Percentiles rank a stretch among this genome's conserved stretches.
phyloP scores from a whole-genome alignment of 768 basidiomycete genomes.

The Podaxis carcinomalis region DNA sequence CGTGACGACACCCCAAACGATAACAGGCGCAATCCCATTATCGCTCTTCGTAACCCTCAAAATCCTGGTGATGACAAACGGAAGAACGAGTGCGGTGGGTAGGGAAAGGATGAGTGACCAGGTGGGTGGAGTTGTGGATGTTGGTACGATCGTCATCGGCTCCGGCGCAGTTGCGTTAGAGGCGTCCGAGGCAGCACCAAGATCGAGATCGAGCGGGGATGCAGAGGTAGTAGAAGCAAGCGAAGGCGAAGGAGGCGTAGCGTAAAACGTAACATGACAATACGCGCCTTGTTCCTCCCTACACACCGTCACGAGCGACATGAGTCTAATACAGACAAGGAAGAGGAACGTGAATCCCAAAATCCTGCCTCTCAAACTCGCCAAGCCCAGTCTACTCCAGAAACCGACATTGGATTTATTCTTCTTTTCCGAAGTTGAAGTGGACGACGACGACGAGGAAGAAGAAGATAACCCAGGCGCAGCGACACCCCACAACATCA shows the following conservation, averaged over 20 bases:
- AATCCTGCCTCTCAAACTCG: constrained; percentile 71
- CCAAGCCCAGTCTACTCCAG: constrained; percentile 31
- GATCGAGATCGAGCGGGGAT: constrained; percentile 21
- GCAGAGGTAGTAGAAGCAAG: background rate
- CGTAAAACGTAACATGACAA: constrained; percentile 88
- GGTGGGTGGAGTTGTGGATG: constrained; percentile 40
- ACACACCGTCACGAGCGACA: constrained; percentile 81
- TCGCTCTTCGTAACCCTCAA: constrained; percentile 70
- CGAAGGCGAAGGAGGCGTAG: constrained; percentile 50
- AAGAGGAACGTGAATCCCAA: constrained; percentile 61
- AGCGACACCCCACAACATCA: constrained; percentile 71
- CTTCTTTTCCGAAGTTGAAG: background rate
- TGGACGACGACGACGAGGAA: background rate
- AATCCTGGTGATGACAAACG: constrained; percentile 50
- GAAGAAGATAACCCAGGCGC: constrained; percentile 10
- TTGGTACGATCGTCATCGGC: background rate
- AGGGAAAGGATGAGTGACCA: constrained; percentile 55
- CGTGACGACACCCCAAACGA: constrained; percentile 56
- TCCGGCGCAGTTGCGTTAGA: background rate
- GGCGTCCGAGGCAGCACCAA: background rate
- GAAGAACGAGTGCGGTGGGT: constrained; percentile 50
- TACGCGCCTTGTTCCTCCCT: constrained; percentile 92
- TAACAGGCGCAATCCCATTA: constrained; percentile 62
- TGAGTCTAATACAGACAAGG: constrained; percentile 66
- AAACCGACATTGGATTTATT: background rate